A percentile compares a stretch with the other conserved stretches of the same genome.
Evolutionary conservation across 306 rosid species (phyloP).

Genomic region (Quillaja saponaria): DNA sequence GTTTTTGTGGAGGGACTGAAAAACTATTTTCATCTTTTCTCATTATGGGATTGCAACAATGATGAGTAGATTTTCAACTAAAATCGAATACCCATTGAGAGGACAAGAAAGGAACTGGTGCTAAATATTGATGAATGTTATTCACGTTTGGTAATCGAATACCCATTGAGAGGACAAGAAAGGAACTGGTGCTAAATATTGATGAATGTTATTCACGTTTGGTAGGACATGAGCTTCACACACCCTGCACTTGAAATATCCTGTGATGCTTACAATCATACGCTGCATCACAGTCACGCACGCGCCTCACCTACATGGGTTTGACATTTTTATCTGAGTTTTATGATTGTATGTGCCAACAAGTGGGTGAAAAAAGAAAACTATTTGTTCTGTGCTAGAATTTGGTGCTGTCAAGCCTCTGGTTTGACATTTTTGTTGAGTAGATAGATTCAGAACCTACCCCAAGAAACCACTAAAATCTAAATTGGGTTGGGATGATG

Average conservation of each 20-base stretch:
- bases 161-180: slow-evolving; percentile 17
- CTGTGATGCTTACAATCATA: background rate
- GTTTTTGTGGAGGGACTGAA: slow-evolving; percentile 31
- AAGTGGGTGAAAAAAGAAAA: no score
- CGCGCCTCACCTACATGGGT: background rate
- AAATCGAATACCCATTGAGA: slow-evolving; percentile 22
- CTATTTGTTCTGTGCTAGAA: no score
- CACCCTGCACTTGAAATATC: background rate
- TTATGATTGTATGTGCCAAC: no score
- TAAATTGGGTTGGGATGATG: no score
- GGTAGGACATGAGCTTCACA: slow-evolving; percentile 1
- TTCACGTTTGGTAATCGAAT: slow-evolving; percentile 7
- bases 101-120: slow-evolving; percentile 6
- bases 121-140: background rate
- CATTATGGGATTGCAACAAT: slow-evolving; percentile 6
- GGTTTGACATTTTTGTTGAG: no score
- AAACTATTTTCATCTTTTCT: no score
- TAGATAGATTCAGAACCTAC: no score
- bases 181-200: background rate
- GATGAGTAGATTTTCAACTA: slow-evolving; percentile 40
- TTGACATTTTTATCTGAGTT: slow-evolving; percentile 32
- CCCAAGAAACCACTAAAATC: no score
- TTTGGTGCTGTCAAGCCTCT: no score
- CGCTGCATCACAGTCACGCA: slow-evolving; percentile 13
- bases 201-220: slow-evolving; percentile 1